phyloP scores from a whole-genome alignment of 2,329 filamentous ascomycete genomes.

The Penicillium freii region DNA sequence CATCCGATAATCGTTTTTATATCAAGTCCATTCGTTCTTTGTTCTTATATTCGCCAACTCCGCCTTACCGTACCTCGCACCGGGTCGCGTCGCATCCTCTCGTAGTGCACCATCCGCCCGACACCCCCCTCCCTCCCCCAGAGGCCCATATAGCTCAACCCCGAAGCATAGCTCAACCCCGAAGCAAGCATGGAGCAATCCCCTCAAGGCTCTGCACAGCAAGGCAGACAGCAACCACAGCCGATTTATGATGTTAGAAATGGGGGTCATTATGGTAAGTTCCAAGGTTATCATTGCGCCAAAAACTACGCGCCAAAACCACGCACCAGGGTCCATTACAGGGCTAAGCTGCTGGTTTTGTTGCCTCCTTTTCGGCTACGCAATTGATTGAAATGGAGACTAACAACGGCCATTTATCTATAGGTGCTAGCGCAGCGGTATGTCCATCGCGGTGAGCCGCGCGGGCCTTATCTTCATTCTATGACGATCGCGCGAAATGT shows the following conservation, averaged over 20 bases:
- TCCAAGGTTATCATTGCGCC: background rate
- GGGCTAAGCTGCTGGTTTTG: background rate
- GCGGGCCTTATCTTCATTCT: background rate
- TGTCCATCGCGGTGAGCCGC: conserved; percentile 31
- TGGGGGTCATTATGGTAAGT: conserved; percentile 75
- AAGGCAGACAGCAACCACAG: conserved; percentile 60
- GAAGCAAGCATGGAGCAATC: conserved; percentile 54
- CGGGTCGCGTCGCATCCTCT: conserved; percentile 8
- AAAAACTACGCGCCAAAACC: background rate
- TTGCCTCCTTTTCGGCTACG: background rate
- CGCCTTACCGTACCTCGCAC: background rate
- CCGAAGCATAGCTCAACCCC: conserved; percentile 5
- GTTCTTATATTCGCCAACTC: background rate
- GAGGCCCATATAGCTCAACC: background rate
- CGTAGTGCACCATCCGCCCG: background rate
- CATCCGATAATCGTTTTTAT: background rate
- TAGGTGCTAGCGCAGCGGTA: conserved; percentile 69
- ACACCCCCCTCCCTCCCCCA: background rate
- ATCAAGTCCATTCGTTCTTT: background rate
- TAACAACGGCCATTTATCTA: conserved; percentile 14
- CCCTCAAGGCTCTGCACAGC: conserved; percentile 55
- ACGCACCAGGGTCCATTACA: background rate
- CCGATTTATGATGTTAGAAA: conserved; percentile 71
- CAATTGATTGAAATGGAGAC: background rate
- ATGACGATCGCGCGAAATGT: background rate